Conservation (phyloP, 495 filamentous ascomycete species). For the Neurospora sp. region DNA sequence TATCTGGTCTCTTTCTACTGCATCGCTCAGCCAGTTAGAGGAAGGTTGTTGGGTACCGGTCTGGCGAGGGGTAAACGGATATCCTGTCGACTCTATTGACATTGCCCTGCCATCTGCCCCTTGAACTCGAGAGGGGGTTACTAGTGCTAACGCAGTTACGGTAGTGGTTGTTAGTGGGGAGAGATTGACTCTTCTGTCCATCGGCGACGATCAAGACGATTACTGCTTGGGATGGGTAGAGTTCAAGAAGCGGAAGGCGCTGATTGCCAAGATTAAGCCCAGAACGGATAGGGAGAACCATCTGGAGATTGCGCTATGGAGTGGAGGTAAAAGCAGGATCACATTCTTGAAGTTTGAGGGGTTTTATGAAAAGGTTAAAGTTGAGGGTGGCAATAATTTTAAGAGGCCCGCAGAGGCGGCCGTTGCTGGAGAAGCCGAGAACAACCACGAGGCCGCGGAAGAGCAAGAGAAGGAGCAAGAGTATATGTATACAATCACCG, state of each 20-base stretch:
- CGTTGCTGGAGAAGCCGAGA: background rate
- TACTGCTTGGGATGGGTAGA: background rate
- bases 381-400: background rate
- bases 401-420: background rate
- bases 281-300: background rate
- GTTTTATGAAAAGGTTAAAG: background rate
- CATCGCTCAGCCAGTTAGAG: background rate
- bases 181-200: background rate
- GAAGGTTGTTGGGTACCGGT: background rate
- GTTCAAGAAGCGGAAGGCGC: background rate
- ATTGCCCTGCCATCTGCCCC: background rate
- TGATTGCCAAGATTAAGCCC: background rate
- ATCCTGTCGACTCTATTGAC: background rate
- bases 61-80: background rate
- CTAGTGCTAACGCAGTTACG: background rate
- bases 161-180: background rate
- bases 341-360: background rate
- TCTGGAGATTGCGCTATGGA: background rate
- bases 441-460: background rate
- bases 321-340: background rate
- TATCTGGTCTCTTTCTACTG: background rate
- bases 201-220: background rate
- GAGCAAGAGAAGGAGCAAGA: background rate
- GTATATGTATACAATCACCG: background rate
- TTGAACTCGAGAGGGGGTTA: background rate